A percentile compares a stretch with the other conserved stretches of the same genome.
Evolutionary conservation across 768 basidiomycete species (phyloP).

Genomic region (Fomitopsis pulvina): DNA sequence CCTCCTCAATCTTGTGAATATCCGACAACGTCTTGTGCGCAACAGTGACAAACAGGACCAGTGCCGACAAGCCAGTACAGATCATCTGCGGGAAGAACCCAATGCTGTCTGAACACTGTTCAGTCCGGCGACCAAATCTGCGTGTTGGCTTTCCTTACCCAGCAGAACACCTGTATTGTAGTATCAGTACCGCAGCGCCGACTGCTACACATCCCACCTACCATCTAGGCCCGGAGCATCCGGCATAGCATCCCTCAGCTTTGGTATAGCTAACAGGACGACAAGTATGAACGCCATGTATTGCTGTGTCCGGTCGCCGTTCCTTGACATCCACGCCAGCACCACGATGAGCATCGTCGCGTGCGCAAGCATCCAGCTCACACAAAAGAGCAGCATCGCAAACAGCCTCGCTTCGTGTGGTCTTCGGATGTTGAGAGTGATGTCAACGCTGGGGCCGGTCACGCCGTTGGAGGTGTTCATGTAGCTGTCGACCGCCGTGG

Average conservation of each 20-base stretch:
- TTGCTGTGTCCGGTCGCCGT: conserved; percentile 27
- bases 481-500: conserved; percentile 26
- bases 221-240: conserved; percentile 48
- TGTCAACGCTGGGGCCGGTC: conserved; percentile 36
- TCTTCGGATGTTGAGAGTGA: conserved; percentile 38
- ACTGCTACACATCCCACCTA: too few species aligned
- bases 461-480: conserved; percentile 34
- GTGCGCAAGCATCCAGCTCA: conserved; percentile 52
- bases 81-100: conserved; percentile 58
- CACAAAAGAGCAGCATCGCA: conserved; percentile 37
- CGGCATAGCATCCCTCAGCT: conserved; percentile 49
- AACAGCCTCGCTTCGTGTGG: conserved; percentile 40
- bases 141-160: conserved; percentile 27
- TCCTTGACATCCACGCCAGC: conserved; percentile 31
- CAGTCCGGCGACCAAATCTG: neutral
- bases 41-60: conserved; percentile 36
- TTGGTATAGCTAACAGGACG: conserved; percentile 41
- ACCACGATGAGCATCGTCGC: conserved; percentile 40
- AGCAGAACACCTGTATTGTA: conserved; percentile 37
- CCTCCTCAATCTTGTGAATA: neutral
- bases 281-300: conserved; percentile 34
- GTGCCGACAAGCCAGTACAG: conserved; percentile 32
- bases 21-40: conserved; percentile 31
- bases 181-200: conserved; percentile 10
- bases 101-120: conserved; percentile 34